Conservation (phyloP, 495 filamentous ascomycete genomes). For the Aspergillus bertholletiae region DNA sequence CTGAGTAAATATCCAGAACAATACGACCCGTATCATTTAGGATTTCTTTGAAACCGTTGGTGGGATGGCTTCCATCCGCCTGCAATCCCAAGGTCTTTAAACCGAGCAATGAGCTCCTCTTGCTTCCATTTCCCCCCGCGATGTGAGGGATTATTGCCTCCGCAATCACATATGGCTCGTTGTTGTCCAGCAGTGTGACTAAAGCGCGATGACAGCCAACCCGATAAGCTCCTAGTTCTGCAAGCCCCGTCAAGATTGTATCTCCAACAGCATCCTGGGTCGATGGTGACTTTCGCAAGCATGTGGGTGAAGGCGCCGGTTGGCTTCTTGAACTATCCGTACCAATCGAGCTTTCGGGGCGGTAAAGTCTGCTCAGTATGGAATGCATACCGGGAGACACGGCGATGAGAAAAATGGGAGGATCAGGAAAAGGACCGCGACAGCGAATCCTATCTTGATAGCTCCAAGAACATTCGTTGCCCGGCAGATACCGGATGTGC, state of each 20-base stretch:
- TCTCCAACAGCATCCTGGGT: slow-evolving; percentile 34
- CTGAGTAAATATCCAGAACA: slow-evolving; percentile 41
- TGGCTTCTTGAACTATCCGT: not conserved
- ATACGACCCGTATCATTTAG: slow-evolving; percentile 31
- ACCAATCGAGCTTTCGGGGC: not conserved
- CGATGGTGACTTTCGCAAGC: not conserved
- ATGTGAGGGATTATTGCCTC: slow-evolving; percentile 41
- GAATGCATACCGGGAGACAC: not conserved
- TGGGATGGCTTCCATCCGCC: not conserved
- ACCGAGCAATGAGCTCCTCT: slow-evolving; percentile 22
- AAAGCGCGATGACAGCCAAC: slow-evolving; percentile 48
- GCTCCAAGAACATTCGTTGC: slow-evolving; percentile 11
- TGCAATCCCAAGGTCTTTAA: slow-evolving; percentile 34
- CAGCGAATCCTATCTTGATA: slow-evolving; percentile 4
- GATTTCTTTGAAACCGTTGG: not conserved
- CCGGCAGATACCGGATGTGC: not conserved
- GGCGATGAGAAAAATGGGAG: not conserved
- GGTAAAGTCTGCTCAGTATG: slow-evolving; percentile 1
- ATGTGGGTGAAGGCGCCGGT: not conserved
- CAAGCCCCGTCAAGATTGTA: slow-evolving; percentile 54
- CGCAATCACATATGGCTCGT: slow-evolving; percentile 54
- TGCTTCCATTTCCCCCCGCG: slow-evolving; percentile 14
- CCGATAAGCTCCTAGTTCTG: slow-evolving; percentile 56
- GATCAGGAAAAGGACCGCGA: not conserved
- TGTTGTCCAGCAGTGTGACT: slow-evolving; percentile 52